phyloP scores from a whole-genome alignment of 495 filamentous ascomycete genomes.

The Beverwykella pulmonaria region DNA sequence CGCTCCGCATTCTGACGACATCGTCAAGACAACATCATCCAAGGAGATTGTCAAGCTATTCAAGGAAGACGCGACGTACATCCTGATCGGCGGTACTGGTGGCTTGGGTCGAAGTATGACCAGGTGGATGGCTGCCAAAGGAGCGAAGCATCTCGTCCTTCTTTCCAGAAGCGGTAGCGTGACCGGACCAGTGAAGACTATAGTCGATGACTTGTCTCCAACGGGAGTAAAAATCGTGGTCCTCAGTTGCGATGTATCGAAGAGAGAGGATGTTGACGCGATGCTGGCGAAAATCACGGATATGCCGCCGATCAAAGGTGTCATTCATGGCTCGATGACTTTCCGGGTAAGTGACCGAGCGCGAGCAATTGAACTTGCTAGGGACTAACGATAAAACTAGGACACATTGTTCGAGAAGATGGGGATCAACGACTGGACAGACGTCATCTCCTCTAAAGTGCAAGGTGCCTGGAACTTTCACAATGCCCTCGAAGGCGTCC shows the following conservation, averaged over 20 bases:
- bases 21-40: slow-evolving; percentile 5
- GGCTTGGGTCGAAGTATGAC: slow-evolving; percentile 46
- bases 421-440: slow-evolving; percentile 2
- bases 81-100: slow-evolving; percentile 52
- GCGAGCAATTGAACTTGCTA: no score
- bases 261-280: slow-evolving; percentile 1
- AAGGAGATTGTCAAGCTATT: slow-evolving; percentile 5
- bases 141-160: slow-evolving; percentile 31
- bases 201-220: slow-evolving; percentile 7
- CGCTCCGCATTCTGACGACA: slow-evolving; percentile 11
- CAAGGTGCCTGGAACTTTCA: slow-evolving; percentile 20
- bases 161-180: slow-evolving; percentile 20
- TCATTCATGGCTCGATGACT: slow-evolving; percentile 31
- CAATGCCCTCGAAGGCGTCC: neutral
- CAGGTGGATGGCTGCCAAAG: slow-evolving; percentile 28
- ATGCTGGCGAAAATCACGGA: neutral
- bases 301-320: slow-evolving; percentile 12
- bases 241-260: slow-evolving; percentile 17
- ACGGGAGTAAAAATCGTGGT: slow-evolving; percentile 1
- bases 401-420: slow-evolving; percentile 25
- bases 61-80: slow-evolving; percentile 42
- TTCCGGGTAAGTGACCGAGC: slow-evolving; percentile 6
- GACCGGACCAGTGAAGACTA: neutral
- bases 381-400: no score
- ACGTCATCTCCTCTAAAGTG: slow-evolving; percentile 8